phyloP scores from a whole-genome alignment of 345 rosid species.

The Aquilaria sinensis region DNA sequence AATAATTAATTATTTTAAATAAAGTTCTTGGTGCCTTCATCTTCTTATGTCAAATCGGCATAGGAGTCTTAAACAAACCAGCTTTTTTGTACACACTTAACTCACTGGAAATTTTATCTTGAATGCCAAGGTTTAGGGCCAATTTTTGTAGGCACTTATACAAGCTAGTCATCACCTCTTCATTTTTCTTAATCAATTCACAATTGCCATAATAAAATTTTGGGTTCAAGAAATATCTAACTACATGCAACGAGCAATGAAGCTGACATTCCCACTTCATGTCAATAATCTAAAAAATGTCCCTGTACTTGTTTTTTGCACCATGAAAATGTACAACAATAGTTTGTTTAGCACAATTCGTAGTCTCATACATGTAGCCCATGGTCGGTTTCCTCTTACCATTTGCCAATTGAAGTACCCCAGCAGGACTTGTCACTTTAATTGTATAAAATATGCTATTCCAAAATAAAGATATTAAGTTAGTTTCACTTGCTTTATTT shows the following conservation, averaged over 20 bases:
- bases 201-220: too few relatives aligned
- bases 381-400: conserved; percentile 6
- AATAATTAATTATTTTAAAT: background rate
- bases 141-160: background rate
- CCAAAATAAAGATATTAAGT: conserved; percentile 7
- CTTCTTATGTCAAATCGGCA: too few relatives aligned
- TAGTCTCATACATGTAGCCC: background rate
- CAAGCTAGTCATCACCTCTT: too few relatives aligned
- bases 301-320: background rate
- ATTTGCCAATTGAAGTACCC: conserved; percentile 12
- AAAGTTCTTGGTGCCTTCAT: background rate
- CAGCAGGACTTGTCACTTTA: conserved; percentile 3
- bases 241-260: conserved; percentile 11
- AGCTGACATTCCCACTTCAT: conserved; percentile 4
- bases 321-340: background rate
- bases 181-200: background rate
- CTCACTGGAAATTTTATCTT: background rate
- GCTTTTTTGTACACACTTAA: background rate
- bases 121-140: background rate
- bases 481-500: background rate
- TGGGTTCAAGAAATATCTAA: too few relatives aligned
- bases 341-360: background rate
- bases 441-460: conserved; percentile 4
- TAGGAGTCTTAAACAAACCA: background rate
- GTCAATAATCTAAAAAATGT: conserved; percentile 13